Percentiles rank a stretch among this genome's conserved stretches.
These are phyloP conservation scores for Micromonas commoda DNA, from an alignment of 139 green algal species.

Conservation along the genomic window DNA sequence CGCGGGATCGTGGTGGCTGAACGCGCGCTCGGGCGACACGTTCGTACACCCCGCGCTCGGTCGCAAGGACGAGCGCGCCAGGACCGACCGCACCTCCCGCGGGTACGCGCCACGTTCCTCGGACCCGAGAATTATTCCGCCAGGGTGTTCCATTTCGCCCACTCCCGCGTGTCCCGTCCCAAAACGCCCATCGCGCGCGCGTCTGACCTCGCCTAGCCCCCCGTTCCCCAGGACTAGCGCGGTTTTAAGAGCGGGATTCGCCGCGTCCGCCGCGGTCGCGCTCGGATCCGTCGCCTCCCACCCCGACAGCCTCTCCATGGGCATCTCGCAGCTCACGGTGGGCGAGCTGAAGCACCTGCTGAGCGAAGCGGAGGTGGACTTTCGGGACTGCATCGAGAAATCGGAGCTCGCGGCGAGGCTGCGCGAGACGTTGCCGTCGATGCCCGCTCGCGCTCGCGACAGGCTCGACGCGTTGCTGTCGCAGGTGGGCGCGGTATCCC, in stretches of 20 bases:
- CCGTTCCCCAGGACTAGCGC: background rate
- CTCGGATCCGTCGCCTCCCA: background rate
- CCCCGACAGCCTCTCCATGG: too few species aligned
- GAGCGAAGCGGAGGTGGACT: background rate
- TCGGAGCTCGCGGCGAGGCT: background rate
- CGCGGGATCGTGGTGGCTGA: too few species aligned
- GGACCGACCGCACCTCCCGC: too few species aligned
- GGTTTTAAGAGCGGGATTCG: background rate
- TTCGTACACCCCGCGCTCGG: too few species aligned
- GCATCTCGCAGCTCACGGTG: background rate
- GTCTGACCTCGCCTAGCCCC: too few species aligned
- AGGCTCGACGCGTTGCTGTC: background rate
- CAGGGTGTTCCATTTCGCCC: too few species aligned
- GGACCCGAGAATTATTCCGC: too few species aligned
- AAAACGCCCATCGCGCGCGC: too few species aligned
- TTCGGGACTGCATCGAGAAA: background rate
- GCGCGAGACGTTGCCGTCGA: background rate
- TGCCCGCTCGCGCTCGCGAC: background rate
- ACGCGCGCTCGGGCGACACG: too few species aligned
- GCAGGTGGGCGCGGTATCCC: too few species aligned
- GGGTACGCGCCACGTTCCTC: too few species aligned
- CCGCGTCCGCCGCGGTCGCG: background rate
- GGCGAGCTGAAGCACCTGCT: background rate
- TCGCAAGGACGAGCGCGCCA: too few species aligned
- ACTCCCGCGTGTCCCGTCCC: background rate